Evolutionary conservation across 2,329 filamentous ascomycete species (phyloP).

Genomic region (Dothistroma pini): DNA sequence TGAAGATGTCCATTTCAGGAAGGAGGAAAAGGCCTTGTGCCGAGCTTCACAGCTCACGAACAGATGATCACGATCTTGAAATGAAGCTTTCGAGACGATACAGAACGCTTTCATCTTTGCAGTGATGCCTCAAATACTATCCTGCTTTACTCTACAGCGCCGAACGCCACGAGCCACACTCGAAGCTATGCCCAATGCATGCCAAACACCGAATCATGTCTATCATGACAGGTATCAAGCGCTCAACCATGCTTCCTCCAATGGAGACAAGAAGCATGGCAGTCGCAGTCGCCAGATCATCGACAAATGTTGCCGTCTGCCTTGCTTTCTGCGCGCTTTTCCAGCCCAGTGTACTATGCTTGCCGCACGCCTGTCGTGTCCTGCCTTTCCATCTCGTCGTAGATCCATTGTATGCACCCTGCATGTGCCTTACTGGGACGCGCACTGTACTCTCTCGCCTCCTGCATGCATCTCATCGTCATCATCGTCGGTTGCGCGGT

Average conservation of each 20-base stretch:
- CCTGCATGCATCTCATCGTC: conserved; percentile 62
- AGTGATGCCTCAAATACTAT: conserved; percentile 4
- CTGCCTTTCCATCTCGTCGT: conserved; percentile 9
- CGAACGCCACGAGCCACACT: conserved; percentile 13
- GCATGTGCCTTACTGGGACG: conserved; percentile 66
- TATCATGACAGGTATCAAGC: conserved; percentile 11
- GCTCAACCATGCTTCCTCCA: conserved; percentile 5
- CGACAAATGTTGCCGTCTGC: not conserved
- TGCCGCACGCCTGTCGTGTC: conserved; percentile 1
- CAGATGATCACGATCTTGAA: not conserved
- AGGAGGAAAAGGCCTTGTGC: conserved; percentile 3
- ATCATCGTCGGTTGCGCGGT: conserved; percentile 57
- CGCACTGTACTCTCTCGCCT: conserved; percentile 79
- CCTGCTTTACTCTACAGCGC: conserved; percentile 9
- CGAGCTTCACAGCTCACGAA: not conserved
- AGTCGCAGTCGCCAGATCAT: not conserved
- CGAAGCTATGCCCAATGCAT: conserved; percentile 9
- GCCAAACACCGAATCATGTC: conserved; percentile 4
- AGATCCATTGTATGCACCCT: conserved; percentile 8
- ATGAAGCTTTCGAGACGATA: not conserved
- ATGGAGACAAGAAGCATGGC: not conserved
- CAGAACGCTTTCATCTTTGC: not conserved
- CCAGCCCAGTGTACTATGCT: conserved; percentile 6
- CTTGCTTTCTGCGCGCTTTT: not conserved
- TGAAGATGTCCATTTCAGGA: not conserved